Evolutionary conservation across 768 basidiomycete genomes (phyloP).

Genomic region (Amanita brunnescens): DNA sequence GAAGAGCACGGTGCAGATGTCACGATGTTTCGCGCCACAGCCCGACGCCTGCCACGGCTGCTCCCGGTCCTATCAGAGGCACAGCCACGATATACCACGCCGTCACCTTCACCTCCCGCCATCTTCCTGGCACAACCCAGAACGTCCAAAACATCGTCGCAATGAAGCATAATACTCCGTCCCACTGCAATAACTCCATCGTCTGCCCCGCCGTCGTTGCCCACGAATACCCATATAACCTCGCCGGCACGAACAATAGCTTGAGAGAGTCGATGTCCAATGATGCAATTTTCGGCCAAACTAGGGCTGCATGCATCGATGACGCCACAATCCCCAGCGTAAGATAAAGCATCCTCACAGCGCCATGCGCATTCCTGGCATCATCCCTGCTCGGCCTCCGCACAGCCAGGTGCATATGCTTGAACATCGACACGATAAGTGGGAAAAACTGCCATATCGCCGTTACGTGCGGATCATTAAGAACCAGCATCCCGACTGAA

Average conservation of each 20-base stretch:
- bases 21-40: conserved; percentile 37
- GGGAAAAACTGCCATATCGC: conserved; percentile 51
- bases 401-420: conserved; percentile 28
- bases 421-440: conserved; percentile 33
- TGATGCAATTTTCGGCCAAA: conserved; percentile 25
- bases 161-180: conserved; percentile 28
- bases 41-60: conserved; percentile 37
- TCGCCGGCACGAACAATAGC: conserved; percentile 29
- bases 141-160: conserved; percentile 36
- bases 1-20: neutral
- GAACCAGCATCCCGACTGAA: conserved; percentile 32
- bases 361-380: conserved; percentile 1
- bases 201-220: conserved; percentile 19
- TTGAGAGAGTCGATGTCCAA: conserved; percentile 22
- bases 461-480: conserved; percentile 34
- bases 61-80: conserved; percentile 40
- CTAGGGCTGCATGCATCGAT: conserved; percentile 30
- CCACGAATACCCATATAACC: neutral
- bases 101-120: neutral
- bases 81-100: conserved; percentile 35
- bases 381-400: conserved; percentile 28
- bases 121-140: conserved; percentile 33
- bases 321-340: conserved; percentile 32
- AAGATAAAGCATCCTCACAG: conserved; percentile 22
- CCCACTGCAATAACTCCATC: conserved; percentile 45